Percentiles rank a stretch among this genome's conserved stretches.
Conservation (phyloP, 352 stramenopile genomes). For the Phytophthora syringae region DNA sequence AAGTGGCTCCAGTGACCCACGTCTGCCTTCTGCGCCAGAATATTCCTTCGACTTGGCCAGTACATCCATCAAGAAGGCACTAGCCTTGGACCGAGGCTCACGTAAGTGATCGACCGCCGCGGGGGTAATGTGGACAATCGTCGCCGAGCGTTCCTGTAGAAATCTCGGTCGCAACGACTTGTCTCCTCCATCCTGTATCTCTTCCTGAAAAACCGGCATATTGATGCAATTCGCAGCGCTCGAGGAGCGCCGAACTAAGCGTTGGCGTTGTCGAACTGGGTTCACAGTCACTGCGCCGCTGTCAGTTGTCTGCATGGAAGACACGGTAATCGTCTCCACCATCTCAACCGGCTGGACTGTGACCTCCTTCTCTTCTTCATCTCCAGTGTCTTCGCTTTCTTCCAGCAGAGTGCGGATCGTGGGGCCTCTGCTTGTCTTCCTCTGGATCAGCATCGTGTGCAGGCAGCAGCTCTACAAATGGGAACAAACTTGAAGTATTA, state of each 20-base stretch:
- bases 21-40: slow-evolving; percentile 28
- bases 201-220: neutral
- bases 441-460: slow-evolving; percentile 8
- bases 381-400: slow-evolving; percentile 28
- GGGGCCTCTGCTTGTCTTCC: slow-evolving; percentile 1
- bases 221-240: slow-evolving; percentile 8
- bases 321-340: slow-evolving; percentile 1
- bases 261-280: neutral
- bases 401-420: slow-evolving; percentile 40
- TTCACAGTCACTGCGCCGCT: slow-evolving; percentile 1
- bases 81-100: slow-evolving; percentile 59
- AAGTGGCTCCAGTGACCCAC: slow-evolving; percentile 26
- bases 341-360: neutral
- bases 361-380: slow-evolving; percentile 15
- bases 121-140: slow-evolving; percentile 41
- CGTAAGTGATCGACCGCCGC: slow-evolving; percentile 4
- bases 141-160: slow-evolving; percentile 61
- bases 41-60: slow-evolving; percentile 44
- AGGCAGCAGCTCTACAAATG: slow-evolving; percentile 14
- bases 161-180: slow-evolving; percentile 51
- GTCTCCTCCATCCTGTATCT: slow-evolving; percentile 37
- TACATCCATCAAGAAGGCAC: slow-evolving; percentile 59
- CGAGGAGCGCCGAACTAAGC: slow-evolving; percentile 20
- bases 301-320: slow-evolving; percentile 1
- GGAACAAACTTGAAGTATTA: slow-evolving; percentile 21